Conservation (phyloP, 75 land plant genomes). For the Gnetum montanum region DNA sequence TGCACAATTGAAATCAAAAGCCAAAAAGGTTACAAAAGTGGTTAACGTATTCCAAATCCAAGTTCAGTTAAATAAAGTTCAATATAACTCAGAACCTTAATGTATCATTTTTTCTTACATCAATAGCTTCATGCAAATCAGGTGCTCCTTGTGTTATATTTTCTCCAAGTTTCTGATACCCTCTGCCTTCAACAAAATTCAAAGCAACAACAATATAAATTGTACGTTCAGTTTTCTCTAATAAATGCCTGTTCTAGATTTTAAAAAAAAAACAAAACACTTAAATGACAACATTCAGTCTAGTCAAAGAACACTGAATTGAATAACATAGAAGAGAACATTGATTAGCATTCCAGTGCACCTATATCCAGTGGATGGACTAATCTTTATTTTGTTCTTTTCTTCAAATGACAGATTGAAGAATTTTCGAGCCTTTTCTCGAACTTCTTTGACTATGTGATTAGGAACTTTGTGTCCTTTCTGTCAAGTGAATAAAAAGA, state of each 20-base stretch:
- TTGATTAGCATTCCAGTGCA: no score
- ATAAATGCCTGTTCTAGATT: background rate
- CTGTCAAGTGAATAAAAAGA: no score
- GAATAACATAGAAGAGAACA: no score
- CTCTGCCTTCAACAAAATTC: slow-evolving; percentile 48
- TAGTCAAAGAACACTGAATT: no score
- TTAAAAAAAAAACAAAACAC: background rate
- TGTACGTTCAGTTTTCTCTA: no score
- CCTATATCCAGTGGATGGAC: slow-evolving; percentile 64
- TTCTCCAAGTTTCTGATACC: slow-evolving; percentile 84
- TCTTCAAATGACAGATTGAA: slow-evolving; percentile 59
- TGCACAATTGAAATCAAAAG: slow-evolving; percentile 12
- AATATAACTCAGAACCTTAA: no score
- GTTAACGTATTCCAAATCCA: no score
- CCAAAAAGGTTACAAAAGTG: no score
- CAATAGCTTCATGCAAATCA: slow-evolving; percentile 92
- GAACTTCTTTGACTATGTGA: slow-evolving; percentile 46
- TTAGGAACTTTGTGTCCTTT: slow-evolving; percentile 85
- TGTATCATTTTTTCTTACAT: slow-evolving; percentile 48
- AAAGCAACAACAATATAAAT: no score
- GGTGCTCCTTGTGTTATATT: slow-evolving; percentile 71
- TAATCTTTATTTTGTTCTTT: slow-evolving; percentile 71
- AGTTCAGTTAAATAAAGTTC: no score
- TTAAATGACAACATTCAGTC: background rate
- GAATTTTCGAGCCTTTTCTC: slow-evolving; percentile 37